phyloP scores from a whole-genome alignment of 1,284 basidiomycete genomes.

The Sparassis latifolia region DNA sequence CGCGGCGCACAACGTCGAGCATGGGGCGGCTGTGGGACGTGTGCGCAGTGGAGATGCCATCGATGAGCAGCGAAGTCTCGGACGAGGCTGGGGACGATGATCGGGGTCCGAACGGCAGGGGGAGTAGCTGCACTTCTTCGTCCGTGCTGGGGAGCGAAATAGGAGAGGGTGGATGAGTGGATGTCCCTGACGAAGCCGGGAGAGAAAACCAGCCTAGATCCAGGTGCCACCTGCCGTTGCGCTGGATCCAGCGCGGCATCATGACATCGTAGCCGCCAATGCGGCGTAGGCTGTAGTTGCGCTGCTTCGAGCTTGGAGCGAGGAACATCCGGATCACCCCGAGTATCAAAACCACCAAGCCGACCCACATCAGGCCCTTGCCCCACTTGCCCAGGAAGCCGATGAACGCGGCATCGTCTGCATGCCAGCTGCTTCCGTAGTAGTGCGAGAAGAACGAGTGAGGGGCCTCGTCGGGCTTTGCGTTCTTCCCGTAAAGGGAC shows the following conservation, averaged over 20 bases:
- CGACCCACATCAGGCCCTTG: slow-evolving; percentile 80
- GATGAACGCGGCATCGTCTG: slow-evolving; percentile 91
- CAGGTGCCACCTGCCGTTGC: slow-evolving; percentile 65
- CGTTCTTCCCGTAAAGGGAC: slow-evolving; percentile 95
- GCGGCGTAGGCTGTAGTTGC: slow-evolving; percentile 51
- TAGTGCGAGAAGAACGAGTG: slow-evolving; percentile 94
- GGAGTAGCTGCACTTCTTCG: slow-evolving; percentile 51
- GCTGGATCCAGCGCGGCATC: slow-evolving; percentile 62
- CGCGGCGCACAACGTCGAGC: slow-evolving; percentile 44
- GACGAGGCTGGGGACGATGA: slow-evolving; percentile 50
- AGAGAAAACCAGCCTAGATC: slow-evolving; percentile 57
- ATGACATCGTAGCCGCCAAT: slow-evolving; percentile 71
- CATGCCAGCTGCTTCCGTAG: slow-evolving; percentile 96
- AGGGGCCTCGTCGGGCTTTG: slow-evolving; percentile 75
- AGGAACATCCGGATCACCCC: slow-evolving; percentile 60
- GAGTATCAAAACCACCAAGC: slow-evolving; percentile 61
- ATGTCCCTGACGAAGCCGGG: slow-evolving; percentile 36
- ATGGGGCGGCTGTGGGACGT: slow-evolving; percentile 13
- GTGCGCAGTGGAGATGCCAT: slow-evolving; percentile 25
- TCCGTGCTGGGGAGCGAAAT: slow-evolving; percentile 38
- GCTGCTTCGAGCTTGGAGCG: slow-evolving; percentile 40
- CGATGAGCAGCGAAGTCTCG: slow-evolving; percentile 35
- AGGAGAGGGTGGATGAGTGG: slow-evolving; percentile 42
- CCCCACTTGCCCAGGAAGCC: slow-evolving; percentile 86
- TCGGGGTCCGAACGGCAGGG: slow-evolving; percentile 53